Evolutionary conservation across 2,329 filamentous ascomycete species (phyloP).

Genomic region (Colletotrichum acutatum): DNA sequence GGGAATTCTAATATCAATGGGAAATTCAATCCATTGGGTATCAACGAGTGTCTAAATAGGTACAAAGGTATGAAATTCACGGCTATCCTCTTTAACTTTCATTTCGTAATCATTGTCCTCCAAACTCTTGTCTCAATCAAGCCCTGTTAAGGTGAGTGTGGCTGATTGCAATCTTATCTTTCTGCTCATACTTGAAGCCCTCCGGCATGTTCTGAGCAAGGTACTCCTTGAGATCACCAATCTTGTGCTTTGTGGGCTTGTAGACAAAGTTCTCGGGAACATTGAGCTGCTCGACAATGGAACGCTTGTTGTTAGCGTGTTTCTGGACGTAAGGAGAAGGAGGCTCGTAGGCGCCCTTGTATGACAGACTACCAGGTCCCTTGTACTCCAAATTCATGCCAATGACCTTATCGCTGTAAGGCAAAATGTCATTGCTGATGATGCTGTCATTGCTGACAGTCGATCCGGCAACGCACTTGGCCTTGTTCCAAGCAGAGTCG

Average conservation of each 20-base stretch:
- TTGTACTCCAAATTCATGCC: conserved; percentile 15
- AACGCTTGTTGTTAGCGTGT: neutral
- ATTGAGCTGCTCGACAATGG: neutral
- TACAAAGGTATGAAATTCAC: neutral
- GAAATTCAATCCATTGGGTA: neutral
- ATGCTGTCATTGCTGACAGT: conserved; percentile 25
- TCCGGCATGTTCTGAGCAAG: neutral
- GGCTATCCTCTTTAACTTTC: too few species aligned
- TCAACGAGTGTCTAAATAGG: neutral
- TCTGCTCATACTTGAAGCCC: neutral
- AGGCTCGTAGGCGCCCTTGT: conserved; percentile 17
- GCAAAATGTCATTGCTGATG: conserved; percentile 21
- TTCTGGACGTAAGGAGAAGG: conserved; percentile 2
- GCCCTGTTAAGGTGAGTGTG: neutral
- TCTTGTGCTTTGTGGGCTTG: neutral
- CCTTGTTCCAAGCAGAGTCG: conserved; percentile 49
- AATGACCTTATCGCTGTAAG: conserved; percentile 11
- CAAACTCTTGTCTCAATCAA: neutral
- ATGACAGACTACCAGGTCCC: conserved; percentile 27
- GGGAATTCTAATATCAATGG: neutral
- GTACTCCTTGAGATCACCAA: conserved; percentile 2
- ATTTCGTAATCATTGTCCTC: too few species aligned
- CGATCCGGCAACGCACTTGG: conserved; percentile 42
- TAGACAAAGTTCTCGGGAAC: conserved; percentile 8
- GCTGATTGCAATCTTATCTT: neutral